Conservation (phyloP, 192 early-diverging fungal species). For the Rhizoclosmatium globosum region DNA sequence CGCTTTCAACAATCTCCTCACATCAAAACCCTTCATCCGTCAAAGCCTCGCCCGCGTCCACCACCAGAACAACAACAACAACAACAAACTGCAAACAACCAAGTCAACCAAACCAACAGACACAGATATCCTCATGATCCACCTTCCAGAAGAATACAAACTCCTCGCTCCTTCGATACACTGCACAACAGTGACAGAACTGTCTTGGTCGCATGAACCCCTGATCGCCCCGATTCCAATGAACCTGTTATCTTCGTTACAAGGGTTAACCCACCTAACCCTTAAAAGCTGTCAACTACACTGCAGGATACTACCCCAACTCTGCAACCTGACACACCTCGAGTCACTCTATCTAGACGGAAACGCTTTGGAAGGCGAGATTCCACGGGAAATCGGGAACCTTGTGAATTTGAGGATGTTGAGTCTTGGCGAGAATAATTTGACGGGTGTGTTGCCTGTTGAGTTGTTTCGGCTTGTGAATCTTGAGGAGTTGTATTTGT, state of each 20-base stretch:
- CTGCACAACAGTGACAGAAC: not conserved
- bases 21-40: not conserved
- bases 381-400: not conserved
- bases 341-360: not conserved
- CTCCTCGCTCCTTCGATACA: not conserved
- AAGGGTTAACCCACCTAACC: not conserved
- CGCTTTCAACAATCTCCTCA: not conserved
- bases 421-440: not conserved
- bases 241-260: not conserved
- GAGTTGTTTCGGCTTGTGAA: not conserved
- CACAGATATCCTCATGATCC: not conserved
- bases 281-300: not conserved
- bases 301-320: not conserved
- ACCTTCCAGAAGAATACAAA: not conserved
- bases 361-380: conserved; percentile 4
- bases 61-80: not conserved
- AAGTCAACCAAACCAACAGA: not conserved
- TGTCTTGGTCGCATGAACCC: not conserved
- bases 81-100: not conserved
- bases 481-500: not conserved
- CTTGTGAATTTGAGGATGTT: not conserved
- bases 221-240: not conserved
- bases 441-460: not conserved
- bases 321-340: not conserved
- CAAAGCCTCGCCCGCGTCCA: not conserved